Evolutionary conservation across 306 rosid genomes (phyloP).

Genomic region (Cucurbita pepo): DNA sequence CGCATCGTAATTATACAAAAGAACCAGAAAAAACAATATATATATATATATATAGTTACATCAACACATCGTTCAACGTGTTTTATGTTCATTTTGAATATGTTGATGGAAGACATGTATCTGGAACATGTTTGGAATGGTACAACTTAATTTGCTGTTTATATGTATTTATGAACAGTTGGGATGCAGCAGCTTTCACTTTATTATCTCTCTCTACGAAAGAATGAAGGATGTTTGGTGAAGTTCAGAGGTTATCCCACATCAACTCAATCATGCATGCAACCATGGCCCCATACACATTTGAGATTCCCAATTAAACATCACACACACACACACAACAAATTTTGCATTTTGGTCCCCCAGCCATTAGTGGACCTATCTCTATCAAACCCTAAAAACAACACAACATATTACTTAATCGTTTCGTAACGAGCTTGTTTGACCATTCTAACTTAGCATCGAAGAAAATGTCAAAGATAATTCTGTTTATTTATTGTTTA

Average conservation of each 20-base stretch:
- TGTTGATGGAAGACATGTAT: too few species aligned
- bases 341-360: slow-evolving; percentile 1
- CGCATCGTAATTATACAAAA: too few species aligned
- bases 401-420: neutral
- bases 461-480: neutral
- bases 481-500: neutral
- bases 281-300: slow-evolving; percentile 2
- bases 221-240: neutral
- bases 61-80: too few species aligned
- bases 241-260: slow-evolving; percentile 6
- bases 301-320: slow-evolving; percentile 2
- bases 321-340: neutral
- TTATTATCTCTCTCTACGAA: neutral
- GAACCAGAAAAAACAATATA: too few species aligned
- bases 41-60: too few species aligned
- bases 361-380: neutral
- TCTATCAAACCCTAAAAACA: neutral
- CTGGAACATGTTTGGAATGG: too few species aligned
- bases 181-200: neutral
- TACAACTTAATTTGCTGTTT: too few species aligned
- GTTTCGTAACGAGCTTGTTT: too few species aligned
- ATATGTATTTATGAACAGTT: too few species aligned
- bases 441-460: neutral
- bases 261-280: slow-evolving; percentile 4
- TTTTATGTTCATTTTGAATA: too few species aligned